These are phyloP conservation scores for Psophocarpus tetragonolobus DNA, from an alignment of 306 rosid species.

Conservation along the genomic window DNA sequence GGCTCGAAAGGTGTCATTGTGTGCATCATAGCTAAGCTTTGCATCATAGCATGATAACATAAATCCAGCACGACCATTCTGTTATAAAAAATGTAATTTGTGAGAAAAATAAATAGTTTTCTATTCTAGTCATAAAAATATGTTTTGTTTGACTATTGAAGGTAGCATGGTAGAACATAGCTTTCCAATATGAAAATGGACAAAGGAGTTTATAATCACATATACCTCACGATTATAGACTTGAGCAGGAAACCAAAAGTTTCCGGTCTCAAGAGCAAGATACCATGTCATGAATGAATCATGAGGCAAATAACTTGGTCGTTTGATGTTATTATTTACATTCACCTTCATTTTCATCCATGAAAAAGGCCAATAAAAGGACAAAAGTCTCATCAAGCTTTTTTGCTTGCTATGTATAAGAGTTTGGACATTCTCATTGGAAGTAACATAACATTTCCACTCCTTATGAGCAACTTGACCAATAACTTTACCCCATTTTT, in stretches of 20 bases:
- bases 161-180: neutral
- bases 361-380: constrained; percentile 77
- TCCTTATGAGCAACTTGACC: constrained; percentile 78
- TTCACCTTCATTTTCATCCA: constrained; percentile 71
- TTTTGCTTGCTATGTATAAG: constrained; percentile 55
- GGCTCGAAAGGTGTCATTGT: constrained; percentile 84
- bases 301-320: constrained; percentile 49
- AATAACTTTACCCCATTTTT: constrained; percentile 82
- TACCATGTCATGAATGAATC: constrained; percentile 88
- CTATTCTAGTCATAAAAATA: constrained; percentile 2
- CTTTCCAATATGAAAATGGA: neutral
- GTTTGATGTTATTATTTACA: constrained; percentile 36
- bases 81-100: constrained; percentile 29
- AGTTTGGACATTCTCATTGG: constrained; percentile 47
- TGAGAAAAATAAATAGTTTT: constrained; percentile 18
- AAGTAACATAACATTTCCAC: constrained; percentile 80
- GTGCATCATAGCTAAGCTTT: constrained; percentile 78
- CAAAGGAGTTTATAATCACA: too few species aligned
- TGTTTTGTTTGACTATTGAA: neutral
- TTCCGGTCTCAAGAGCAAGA: constrained; percentile 89
- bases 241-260: constrained; percentile 88
- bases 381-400: constrained; percentile 59
- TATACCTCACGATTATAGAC: constrained; percentile 98
- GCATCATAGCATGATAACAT: constrained; percentile 98
- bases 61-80: constrained; percentile 97